A percentile compares a stretch with the other conserved stretches of the same genome.
Evolutionary conservation across 1,284 basidiomycete genomes (phyloP).

Genomic region (Trichosporon inkin): DNA sequence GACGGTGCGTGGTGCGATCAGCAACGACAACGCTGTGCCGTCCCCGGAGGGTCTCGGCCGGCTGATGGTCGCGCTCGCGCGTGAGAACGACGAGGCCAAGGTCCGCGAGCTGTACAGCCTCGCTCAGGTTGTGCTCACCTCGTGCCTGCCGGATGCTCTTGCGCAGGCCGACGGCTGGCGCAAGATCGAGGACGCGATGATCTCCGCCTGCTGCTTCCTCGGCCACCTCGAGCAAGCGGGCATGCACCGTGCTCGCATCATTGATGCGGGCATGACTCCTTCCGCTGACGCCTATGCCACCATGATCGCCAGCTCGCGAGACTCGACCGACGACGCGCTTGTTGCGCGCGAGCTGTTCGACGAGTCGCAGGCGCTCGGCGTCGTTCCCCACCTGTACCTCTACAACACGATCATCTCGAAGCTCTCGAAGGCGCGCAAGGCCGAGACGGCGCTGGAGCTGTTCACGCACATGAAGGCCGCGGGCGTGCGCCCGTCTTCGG

Average conservation of each 20-base stretch:
- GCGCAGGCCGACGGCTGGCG: conserved; percentile 62
- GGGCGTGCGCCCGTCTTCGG: conserved; percentile 67
- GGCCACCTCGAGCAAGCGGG: conserved; percentile 75
- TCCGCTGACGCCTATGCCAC: conserved; percentile 86
- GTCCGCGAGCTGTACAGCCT: conserved; percentile 65
- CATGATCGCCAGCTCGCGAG: conserved; percentile 77
- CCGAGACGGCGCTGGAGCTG: conserved; percentile 76
- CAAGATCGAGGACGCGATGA: conserved; percentile 78
- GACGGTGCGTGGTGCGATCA: conserved; percentile 17
- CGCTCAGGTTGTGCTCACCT: conserved; percentile 61
- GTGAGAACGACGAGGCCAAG: conserved; percentile 60
- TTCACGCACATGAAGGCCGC: conserved; percentile 70
- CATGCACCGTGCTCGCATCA: conserved; percentile 70
- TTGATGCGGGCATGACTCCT: conserved; percentile 71
- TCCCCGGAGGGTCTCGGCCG: conserved; percentile 55
- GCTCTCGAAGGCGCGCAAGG: conserved; percentile 84
- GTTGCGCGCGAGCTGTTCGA: conserved; percentile 79
- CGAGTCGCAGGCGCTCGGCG: conserved; percentile 67
- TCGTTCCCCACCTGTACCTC: conserved; percentile 74
- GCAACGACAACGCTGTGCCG: conserved; percentile 27
- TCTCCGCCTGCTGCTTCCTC: conserved; percentile 73
- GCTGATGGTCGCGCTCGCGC: conserved; percentile 66
- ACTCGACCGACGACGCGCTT: conserved; percentile 87
- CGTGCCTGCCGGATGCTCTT: conserved; percentile 31
- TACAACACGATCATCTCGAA: conserved; percentile 97